These are phyloP conservation scores for Eucalyptus marginata DNA, from an alignment of 345 rosid genomes.

Conservation along the genomic window DNA sequence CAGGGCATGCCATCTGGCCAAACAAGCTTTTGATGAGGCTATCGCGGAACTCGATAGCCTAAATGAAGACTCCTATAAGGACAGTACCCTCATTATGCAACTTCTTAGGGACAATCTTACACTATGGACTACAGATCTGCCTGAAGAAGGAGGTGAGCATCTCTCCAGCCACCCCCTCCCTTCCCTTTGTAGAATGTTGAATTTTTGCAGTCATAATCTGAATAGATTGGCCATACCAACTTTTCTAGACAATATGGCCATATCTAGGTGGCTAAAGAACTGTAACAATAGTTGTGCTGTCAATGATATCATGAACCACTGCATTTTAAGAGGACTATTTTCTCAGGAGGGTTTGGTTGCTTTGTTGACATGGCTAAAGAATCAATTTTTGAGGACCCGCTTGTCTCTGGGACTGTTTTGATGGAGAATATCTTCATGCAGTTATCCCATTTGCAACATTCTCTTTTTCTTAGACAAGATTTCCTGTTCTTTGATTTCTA, in stretches of 20 bases:
- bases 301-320: background rate
- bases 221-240: background rate
- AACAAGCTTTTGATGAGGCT: constrained; percentile 86
- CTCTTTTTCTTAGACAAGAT: background rate
- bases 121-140: constrained; percentile 74
- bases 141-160: constrained; percentile 65
- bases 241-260: background rate
- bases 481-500: background rate
- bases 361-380: background rate
- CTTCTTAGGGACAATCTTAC: constrained; percentile 88
- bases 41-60: constrained; percentile 83
- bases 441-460: background rate
- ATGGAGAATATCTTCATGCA: background rate
- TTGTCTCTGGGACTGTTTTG: background rate
- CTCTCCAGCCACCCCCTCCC: background rate
- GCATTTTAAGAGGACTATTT: background rate
- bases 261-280: background rate
- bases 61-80: constrained; percentile 81
- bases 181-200: background rate
- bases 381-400: background rate
- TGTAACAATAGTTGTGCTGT: background rate
- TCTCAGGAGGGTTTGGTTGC: background rate
- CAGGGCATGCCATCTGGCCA: constrained; percentile 83
- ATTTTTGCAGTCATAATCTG: background rate
- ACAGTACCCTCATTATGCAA: constrained; percentile 85